Conservation (phyloP, 805 yeast species). For the Tetrapisispora phaffii region DNA sequence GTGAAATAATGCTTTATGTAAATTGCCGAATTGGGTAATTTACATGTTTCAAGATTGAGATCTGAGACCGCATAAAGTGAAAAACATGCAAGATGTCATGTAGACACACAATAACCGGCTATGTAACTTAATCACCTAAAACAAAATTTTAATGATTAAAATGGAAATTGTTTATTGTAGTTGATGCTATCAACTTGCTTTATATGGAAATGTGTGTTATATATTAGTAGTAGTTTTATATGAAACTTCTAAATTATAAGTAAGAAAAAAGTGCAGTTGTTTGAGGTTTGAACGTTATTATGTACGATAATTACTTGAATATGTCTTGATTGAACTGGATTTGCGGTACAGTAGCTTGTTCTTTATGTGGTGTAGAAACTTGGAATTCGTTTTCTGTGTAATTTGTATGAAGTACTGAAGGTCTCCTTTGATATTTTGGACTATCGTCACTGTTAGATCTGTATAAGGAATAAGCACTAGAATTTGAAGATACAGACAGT, state of each 20-base stretch:
- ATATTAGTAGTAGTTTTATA: not conserved
- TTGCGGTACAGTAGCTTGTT: not conserved
- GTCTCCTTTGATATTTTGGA: slow-evolving; percentile 1
- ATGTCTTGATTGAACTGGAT: not conserved
- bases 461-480: not conserved
- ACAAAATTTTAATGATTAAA: not conserved
- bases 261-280: not conserved
- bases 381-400: not conserved
- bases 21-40: slow-evolving; percentile 1
- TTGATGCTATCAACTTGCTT: not conserved
- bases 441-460: slow-evolving; percentile 1
- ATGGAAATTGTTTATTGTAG: no score
- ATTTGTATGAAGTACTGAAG: not conserved
- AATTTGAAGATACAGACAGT: not conserved
- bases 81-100: no score
- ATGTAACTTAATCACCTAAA: no score
- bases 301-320: not conserved
- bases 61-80: not conserved
- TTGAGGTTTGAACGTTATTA: not conserved
- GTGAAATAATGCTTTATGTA: not conserved
- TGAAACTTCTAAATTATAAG: not conserved
- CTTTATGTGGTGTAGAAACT: not conserved
- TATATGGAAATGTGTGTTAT: not conserved
- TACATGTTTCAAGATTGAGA: slow-evolving; percentile 2
- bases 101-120: no score